phyloP scores from a whole-genome alignment of 805 yeast species.

The Pichia rugopelliculosa region DNA sequence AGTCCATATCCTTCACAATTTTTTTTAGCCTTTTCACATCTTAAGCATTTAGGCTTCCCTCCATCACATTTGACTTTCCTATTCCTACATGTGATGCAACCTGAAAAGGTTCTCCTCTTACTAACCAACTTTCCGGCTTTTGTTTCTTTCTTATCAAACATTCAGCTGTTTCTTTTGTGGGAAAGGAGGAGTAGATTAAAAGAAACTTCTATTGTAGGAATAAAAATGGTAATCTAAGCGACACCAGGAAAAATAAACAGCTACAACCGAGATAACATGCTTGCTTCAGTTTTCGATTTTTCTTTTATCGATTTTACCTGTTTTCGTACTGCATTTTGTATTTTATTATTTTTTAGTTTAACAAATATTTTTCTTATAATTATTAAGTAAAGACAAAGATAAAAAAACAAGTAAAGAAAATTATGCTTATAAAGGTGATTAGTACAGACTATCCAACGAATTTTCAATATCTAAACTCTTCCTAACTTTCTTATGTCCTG shows the following conservation, averaged over 20 bases:
- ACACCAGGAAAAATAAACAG: not conserved
- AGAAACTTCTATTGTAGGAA: too few species aligned
- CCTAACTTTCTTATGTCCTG: constrained; percentile 11
- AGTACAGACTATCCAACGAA: constrained; percentile 3
- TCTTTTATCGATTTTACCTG: not conserved
- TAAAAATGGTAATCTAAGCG: constrained; percentile 2
- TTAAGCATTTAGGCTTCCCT: constrained; percentile 35
- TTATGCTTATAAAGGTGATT: too few species aligned
- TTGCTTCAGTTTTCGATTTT: too few species aligned
- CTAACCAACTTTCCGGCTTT: not conserved
- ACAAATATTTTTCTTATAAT: not conserved
- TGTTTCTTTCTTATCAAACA: not conserved
- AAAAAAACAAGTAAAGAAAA: not conserved
- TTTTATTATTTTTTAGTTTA: not conserved
- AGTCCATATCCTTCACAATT: constrained; percentile 45
- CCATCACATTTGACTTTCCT: constrained; percentile 50
- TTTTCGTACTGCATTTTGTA: too few species aligned
- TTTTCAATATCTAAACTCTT: constrained; percentile 8
- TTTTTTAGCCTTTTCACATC: constrained; percentile 39
- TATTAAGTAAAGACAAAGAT: not conserved
- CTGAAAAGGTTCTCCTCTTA: constrained; percentile 33
- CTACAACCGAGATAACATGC: constrained; percentile 8
- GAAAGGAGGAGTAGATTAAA: not conserved
- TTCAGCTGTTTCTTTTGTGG: not conserved
- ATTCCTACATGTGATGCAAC: constrained; percentile 50